Evolutionary conservation across 768 basidiomycete species (phyloP).

Genomic region (Lenzites betulinus): DNA sequence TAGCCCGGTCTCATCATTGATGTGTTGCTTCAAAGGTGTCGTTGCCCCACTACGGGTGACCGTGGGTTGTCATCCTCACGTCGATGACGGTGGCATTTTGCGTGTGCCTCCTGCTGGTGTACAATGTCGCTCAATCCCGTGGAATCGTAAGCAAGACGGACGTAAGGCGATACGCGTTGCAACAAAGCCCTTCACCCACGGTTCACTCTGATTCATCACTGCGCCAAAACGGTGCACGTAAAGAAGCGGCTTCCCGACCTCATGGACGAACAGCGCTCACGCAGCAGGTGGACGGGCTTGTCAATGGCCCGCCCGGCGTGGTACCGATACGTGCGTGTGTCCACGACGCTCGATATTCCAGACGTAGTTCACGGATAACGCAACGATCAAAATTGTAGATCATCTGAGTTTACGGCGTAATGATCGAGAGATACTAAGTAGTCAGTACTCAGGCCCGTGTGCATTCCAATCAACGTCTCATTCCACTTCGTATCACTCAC

Average conservation of each 20-base stretch:
- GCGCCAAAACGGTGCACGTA: background rate
- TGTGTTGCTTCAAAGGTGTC: slow-evolving; percentile 14
- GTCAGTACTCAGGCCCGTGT: no score
- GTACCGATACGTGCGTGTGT: background rate
- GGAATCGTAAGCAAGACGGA: background rate
- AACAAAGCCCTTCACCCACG: background rate
- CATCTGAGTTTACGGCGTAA: no score
- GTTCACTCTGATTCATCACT: background rate
- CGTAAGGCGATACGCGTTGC: background rate
- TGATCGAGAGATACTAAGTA: no score
- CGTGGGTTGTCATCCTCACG: background rate
- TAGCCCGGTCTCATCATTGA: slow-evolving; percentile 12
- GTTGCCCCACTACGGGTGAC: slow-evolving; percentile 5
- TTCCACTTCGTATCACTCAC: no score
- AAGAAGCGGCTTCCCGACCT: background rate
- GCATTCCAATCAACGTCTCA: no score
- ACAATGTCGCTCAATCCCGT: no score
- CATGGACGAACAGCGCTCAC: background rate
- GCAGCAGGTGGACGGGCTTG: background rate
- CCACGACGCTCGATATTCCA: background rate
- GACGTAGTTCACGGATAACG: no score
- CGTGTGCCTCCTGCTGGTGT: background rate
- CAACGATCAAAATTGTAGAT: no score
- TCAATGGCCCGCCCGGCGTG: background rate
- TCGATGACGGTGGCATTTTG: background rate